These are phyloP conservation scores for Chaetomiaceae sp. DNA, from an alignment of 2,329 filamentous ascomycete species.

Conservation along the genomic window DNA sequence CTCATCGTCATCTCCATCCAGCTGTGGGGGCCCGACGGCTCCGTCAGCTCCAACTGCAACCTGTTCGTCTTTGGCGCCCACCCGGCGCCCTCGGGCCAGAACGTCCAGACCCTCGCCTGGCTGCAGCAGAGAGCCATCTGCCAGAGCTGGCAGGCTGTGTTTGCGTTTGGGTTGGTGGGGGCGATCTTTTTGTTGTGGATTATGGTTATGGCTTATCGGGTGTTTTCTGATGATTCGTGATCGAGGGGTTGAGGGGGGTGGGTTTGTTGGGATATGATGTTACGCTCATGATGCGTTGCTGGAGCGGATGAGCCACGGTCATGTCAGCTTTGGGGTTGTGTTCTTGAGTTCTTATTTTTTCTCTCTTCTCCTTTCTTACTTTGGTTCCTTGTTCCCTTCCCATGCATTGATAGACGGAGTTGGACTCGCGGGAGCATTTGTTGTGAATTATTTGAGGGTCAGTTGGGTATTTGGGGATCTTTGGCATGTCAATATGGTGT, in stretches of 20 bases:
- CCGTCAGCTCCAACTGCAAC: constrained; percentile 56
- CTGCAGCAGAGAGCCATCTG: constrained; percentile 60
- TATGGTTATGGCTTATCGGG: constrained; percentile 63
- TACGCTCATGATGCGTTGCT: too few relatives aligned
- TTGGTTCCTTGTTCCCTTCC: neutral
- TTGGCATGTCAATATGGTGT: neutral
- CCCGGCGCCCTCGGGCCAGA: constrained; percentile 46
- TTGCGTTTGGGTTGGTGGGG: constrained; percentile 58
- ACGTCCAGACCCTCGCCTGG: constrained; percentile 55
- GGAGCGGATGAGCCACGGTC: neutral
- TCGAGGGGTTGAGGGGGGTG: neutral
- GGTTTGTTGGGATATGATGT: too few relatives aligned
- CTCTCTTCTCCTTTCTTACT: neutral
- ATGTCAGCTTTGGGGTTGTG: too few relatives aligned
- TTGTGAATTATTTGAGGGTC: neutral
- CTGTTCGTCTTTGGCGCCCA: constrained; percentile 47
- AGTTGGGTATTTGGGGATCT: constrained; percentile 2
- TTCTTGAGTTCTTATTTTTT: too few relatives aligned
- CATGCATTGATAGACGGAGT: constrained; percentile 14
- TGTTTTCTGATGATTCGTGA: constrained; percentile 42
- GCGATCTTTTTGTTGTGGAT: constrained; percentile 61
- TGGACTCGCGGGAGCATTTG: neutral
- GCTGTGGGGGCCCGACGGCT: constrained; percentile 57
- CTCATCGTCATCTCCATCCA: constrained; percentile 58
- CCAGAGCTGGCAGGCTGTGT: constrained; percentile 60